Evolutionary conservation across 2,329 filamentous ascomycete species (phyloP).

Genomic region (Curvularia verruculosa): DNA sequence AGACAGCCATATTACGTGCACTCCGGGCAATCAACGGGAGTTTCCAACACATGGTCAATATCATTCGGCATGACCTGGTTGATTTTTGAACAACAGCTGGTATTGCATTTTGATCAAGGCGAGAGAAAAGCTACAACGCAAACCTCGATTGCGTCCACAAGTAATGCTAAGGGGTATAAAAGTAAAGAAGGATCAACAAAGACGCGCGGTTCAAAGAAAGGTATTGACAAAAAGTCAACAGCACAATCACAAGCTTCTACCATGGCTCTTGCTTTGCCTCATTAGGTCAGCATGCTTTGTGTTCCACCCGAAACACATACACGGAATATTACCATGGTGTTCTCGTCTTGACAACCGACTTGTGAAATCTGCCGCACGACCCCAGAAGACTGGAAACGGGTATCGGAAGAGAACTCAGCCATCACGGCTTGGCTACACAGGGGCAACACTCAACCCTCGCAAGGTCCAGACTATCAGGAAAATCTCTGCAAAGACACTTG

Average conservation of each 20-base stretch:
- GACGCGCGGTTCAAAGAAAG: background rate
- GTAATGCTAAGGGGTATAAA: no score
- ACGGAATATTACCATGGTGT: background rate
- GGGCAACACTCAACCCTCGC: background rate
- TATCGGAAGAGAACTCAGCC: background rate
- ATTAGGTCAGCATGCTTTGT: background rate
- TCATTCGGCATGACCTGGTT: no score
- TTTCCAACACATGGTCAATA: no score
- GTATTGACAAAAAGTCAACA: background rate
- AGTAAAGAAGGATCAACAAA: background rate
- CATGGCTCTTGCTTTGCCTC: background rate
- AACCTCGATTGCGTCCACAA: no score
- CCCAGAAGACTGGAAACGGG: no score
- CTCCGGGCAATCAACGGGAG: no score
- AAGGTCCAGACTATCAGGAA: constrained; percentile 1
- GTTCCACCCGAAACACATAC: background rate
- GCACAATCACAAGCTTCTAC: background rate
- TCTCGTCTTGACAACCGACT: background rate
- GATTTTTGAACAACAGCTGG: no score
- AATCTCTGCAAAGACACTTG: constrained; percentile 20
- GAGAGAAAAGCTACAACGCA: no score
- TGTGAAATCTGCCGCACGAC: no score
- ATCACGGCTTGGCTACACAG: background rate
- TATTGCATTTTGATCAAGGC: no score
- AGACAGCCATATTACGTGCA: no score